These are phyloP conservation scores for Cytospora paraplurivora DNA, from an alignment of 2,329 filamentous ascomycete genomes.

Conservation along the genomic window DNA sequence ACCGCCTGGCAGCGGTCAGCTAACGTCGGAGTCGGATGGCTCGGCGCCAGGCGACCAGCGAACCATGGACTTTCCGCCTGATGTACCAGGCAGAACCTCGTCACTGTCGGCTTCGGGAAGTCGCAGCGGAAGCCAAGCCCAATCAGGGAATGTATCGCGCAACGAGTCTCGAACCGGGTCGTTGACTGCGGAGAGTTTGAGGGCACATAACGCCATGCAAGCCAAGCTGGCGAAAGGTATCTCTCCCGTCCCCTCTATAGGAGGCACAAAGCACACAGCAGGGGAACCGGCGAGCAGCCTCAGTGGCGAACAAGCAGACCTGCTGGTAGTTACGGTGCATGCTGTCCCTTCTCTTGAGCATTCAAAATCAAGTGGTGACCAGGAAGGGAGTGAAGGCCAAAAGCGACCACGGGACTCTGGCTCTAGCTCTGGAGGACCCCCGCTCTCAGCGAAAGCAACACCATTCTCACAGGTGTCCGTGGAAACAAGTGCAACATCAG, in stretches of 20 bases:
- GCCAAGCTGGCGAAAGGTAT: conserved; percentile 7
- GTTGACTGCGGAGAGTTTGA: conserved; percentile 60
- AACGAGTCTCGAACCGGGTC: conserved; percentile 58
- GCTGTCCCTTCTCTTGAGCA: conserved; percentile 40
- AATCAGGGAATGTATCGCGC: conserved; percentile 15
- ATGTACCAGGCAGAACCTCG: conserved; percentile 58
- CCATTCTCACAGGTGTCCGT: conserved; percentile 65
- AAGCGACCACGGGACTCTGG: conserved; percentile 45
- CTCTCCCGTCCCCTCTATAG: conserved; percentile 32
- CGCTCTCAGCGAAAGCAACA: conserved; percentile 57
- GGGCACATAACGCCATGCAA: conserved; percentile 49
- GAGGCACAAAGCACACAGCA: conserved; percentile 7
- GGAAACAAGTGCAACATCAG: conserved; percentile 63
- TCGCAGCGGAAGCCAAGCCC: conserved; percentile 35
- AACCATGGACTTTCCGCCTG: conserved; percentile 63
- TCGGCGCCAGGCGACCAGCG: conserved; percentile 49
- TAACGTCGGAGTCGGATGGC: conserved; percentile 51
- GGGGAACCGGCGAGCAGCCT: conserved; percentile 15
- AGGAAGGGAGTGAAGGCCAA: conserved; percentile 7
- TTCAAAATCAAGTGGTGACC: conserved; percentile 37
- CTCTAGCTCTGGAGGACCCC: conserved; percentile 53
- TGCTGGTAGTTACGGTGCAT: conserved; percentile 36
- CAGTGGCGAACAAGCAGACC: conserved; percentile 6
- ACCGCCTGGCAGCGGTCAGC: conserved; percentile 44
- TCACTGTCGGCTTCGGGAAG: conserved; percentile 66